Base-by-base conservation (phyloP, 306 rosid genomes). In the Cucurbita argyrosperma region DNA sequence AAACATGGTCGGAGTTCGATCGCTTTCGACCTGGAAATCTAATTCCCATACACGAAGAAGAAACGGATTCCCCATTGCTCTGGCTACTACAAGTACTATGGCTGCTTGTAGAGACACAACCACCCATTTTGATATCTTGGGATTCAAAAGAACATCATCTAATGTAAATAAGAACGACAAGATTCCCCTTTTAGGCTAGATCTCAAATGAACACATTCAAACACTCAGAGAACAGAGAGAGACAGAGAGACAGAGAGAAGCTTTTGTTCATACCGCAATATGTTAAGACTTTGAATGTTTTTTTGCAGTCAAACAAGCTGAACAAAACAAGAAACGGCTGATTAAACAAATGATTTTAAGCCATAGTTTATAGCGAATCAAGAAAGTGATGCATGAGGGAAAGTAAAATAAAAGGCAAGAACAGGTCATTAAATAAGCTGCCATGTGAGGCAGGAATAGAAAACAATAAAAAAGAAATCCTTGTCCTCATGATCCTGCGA, bases 71-170 rank as follows among this genome's bases (percentile, higher is more conserved):
- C 50, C 96, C 96, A 72, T 90, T 90, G 85, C 93, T 94, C 80
- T 83, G 71, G 81, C 93, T 89, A 70, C 96, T 93, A 69, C 84
- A 83, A 75, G 93, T 86, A 80, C 93, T 89, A 69, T 66, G 83
- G 81, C 89, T 85, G 79, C 97, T 84, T 52, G 97, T 94, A 8
- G 98, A 94, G 73, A 94, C 88, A 76, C 97, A 94, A 73, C 84
- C 86, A 69, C 97, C 98, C 98, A 94, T 93, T 83, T 50, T 13
- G 18, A 5, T 85, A 30, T 14, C 62, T 88, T 85, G 83, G 71
- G 71, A 81, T 81, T 83, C 86, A 81, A 81, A 79, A 85, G 47
- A 35, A 85, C 79, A 68, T 79, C 85, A 86, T 89, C 79, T 56
- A 78, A 7, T 69, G 43, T 12, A 49, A 47, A 69, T 23, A 46